Conservation (phyloP, 2,329 filamentous ascomycete genomes). For the Clonostachys chloroleuca region DNA sequence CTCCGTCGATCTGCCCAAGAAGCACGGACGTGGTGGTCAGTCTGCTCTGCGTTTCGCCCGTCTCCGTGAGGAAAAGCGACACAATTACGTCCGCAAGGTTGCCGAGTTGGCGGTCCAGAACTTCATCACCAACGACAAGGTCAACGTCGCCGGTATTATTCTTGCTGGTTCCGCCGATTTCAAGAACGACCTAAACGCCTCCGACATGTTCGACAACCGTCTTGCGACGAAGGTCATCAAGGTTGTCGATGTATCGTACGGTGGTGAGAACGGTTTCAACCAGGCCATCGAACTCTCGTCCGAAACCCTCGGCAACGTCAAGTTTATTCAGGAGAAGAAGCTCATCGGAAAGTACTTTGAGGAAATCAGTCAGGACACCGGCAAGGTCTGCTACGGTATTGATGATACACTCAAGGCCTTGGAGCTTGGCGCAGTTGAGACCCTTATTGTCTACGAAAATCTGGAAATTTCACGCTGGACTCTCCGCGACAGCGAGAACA, state of each 20-base stretch:
- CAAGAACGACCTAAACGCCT: slow-evolving; percentile 98
- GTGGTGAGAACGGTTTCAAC: slow-evolving; percentile 99
- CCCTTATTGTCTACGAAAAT: slow-evolving; percentile 94
- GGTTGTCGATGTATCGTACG: slow-evolving; percentile 97
- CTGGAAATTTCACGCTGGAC: slow-evolving; percentile 90
- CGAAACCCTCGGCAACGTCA: slow-evolving; percentile 97
- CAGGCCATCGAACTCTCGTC: slow-evolving; percentile 94
- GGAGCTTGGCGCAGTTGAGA: slow-evolving; percentile 93
- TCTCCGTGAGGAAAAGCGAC: slow-evolving; percentile 98
- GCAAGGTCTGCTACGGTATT: slow-evolving; percentile 95
- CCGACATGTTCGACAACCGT: slow-evolving; percentile 93
- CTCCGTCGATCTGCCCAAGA: slow-evolving; percentile 97
- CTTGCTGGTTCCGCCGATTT: slow-evolving; percentile 97
- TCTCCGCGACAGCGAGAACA: slow-evolving; percentile 73
- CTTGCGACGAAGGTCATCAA: slow-evolving; percentile 96
- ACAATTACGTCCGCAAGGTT: slow-evolving; percentile 99
- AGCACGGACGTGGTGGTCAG: slow-evolving; percentile 99
- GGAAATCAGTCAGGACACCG: slow-evolving; percentile 96
- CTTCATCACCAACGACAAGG: slow-evolving; percentile 97
- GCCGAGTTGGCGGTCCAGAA: slow-evolving; percentile 97
- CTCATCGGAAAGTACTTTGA: slow-evolving; percentile 98
- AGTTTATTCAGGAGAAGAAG: slow-evolving; percentile 99
- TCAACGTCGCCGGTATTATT: slow-evolving; percentile 94
- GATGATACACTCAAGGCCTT: slow-evolving; percentile 96
- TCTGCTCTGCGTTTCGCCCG: slow-evolving; percentile 98